Conservation (phyloP, 768 basidiomycete genomes). For the Amyloporia xantha region DNA sequence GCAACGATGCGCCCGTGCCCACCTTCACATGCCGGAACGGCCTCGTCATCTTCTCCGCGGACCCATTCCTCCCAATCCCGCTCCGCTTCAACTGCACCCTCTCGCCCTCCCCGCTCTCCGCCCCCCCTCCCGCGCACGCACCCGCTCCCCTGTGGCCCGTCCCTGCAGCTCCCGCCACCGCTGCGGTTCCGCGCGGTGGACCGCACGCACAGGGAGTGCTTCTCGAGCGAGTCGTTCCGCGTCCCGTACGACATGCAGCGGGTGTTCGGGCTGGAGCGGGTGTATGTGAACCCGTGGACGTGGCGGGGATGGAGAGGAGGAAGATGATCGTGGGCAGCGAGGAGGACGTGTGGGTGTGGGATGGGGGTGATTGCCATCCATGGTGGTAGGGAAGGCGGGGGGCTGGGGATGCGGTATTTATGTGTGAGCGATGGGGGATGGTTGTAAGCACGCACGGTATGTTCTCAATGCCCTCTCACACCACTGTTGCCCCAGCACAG, state of each 20-base stretch:
- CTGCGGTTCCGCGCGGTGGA: constrained; percentile 26
- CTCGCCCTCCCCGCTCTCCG: constrained; percentile 25
- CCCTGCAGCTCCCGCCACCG: constrained; percentile 27
- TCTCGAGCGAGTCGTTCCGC: constrained; percentile 34
- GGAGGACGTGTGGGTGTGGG: too few relatives aligned
- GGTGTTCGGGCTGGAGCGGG: constrained; percentile 29
- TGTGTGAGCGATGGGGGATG: constrained; percentile 24
- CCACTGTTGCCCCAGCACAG: too few relatives aligned
- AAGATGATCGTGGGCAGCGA: too few relatives aligned
- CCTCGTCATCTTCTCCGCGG: constrained; percentile 33
- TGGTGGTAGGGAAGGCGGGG: too few relatives aligned
- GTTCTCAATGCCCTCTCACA: too few relatives aligned
- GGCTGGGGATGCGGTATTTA: too few relatives aligned
- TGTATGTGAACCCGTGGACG: constrained; percentile 35
- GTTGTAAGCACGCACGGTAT: constrained; percentile 35
- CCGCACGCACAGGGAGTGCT: constrained; percentile 24
- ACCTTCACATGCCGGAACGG: constrained; percentile 44
- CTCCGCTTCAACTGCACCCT: constrained; percentile 33
- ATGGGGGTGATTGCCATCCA: too few relatives aligned
- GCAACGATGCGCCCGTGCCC: constrained; percentile 33
- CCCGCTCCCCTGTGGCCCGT: constrained; percentile 17
- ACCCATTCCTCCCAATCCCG: constrained; percentile 34
- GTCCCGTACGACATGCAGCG: constrained; percentile 38
- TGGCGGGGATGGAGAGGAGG: constrained; percentile 33
- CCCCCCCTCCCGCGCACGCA: constrained; percentile 24